Base-by-base conservation (phyloP, 768 basidiomycete genomes). In the Naganishia vaughanmartiniae region DNA sequence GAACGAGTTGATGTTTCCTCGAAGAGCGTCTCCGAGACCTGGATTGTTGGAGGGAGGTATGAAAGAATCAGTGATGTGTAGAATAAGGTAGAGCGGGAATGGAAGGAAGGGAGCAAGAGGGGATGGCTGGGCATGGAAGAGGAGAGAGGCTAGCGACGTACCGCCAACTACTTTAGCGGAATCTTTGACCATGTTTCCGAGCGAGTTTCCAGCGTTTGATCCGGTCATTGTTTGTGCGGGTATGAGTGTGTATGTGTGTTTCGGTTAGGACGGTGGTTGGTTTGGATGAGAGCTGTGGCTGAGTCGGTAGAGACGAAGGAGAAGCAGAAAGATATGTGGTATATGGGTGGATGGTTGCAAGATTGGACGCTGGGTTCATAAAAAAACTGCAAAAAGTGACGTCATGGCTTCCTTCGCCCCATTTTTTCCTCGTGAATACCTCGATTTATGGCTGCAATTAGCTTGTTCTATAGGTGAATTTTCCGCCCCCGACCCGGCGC, bases 1-100 rank as follows among this genome's bases (percentile, higher is more conserved):
- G 33, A 70, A 70, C 36, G 51, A 36, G 60, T 65, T 70, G 69
- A 70, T 70, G 46, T 54, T 65, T 36, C 69, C 69, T 21, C 69
- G 69, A 39, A 70, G 54, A 12, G 53, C 63, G 28, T 70, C 69
- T 4, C 58, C 63, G 48, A 65, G 51, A 28, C 69, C 58, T 46
- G 36, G n/a, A n/a, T 17, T 31, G 48, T 26, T 17, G 46, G 46
- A n/a, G 24, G n/a, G 30, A 7, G 30, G 54, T 30, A 24, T 19
- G 5, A 67, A 51, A 12, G 51, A 21, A 46, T 45, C 58, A 53
- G 46, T 36, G 4, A 55, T 17, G 14, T 53, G 30, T 36, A 12
- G 34, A 12, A 36, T 5, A 12, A 36, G 36, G 36, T 6, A 12
- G 36, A 36, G 36, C 6, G 33, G 36, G 30, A 51, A 28, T 3